These are phyloP conservation scores for Spathaspora sp. DNA, from an alignment of 1,139 yeast genomes.

Conservation along the genomic window DNA sequence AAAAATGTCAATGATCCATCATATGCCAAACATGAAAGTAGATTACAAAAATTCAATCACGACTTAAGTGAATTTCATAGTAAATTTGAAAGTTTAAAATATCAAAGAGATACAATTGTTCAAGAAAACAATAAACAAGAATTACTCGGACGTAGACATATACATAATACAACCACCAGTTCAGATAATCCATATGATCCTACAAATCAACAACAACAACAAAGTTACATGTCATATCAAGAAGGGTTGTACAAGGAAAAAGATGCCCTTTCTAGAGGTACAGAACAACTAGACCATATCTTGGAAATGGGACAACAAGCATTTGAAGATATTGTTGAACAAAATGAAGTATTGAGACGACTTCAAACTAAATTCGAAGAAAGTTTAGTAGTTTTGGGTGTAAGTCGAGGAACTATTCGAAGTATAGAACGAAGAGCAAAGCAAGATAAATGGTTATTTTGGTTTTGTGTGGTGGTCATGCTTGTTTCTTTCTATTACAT, in stretches of 20 bases:
- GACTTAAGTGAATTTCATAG: slow-evolving; percentile 58
- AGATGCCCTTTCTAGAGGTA: slow-evolving; percentile 65
- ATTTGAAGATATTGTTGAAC: slow-evolving; percentile 83
- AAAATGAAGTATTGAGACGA: slow-evolving; percentile 66
- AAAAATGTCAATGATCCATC: slow-evolving; percentile 60
- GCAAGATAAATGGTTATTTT: slow-evolving; percentile 87
- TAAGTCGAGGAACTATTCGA: slow-evolving; percentile 81
- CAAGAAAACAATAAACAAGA: slow-evolving; percentile 59
- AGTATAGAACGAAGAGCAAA: slow-evolving; percentile 81
- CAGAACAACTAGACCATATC: slow-evolving; percentile 83
- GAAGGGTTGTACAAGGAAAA: slow-evolving; percentile 73
- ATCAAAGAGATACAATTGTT: slow-evolving; percentile 58
- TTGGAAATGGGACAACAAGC: slow-evolving; percentile 87
- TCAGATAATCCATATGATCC: slow-evolving; percentile 65
- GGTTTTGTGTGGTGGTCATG: slow-evolving; percentile 67
- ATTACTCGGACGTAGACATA: slow-evolving; percentile 55
- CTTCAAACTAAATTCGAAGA: slow-evolving; percentile 67
- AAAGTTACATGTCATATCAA: slow-evolving; percentile 41
- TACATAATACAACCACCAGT: slow-evolving; percentile 14
- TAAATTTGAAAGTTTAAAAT: slow-evolving; percentile 63
- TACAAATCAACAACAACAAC: slow-evolving; percentile 24
- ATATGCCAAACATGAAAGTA: slow-evolving; percentile 59
- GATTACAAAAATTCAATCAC: slow-evolving; percentile 58
- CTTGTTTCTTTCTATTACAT: slow-evolving; percentile 71
- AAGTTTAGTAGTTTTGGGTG: slow-evolving; percentile 78